These are phyloP conservation scores for Phytophthora hibernalis DNA, from an alignment of 352 stramenopile species.

Conservation along the genomic window DNA sequence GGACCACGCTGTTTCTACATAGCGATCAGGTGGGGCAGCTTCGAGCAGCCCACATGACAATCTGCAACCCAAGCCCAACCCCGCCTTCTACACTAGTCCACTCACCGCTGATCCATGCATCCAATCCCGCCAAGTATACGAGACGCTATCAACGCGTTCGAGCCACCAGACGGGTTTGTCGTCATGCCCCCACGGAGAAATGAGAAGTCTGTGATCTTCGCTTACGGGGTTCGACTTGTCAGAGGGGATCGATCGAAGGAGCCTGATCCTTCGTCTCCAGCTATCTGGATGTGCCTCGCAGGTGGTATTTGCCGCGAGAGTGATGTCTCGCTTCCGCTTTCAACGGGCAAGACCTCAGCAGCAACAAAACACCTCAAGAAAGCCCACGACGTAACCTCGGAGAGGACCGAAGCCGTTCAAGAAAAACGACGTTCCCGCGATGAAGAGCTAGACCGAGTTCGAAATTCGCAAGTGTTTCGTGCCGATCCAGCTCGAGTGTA, in stretches of 20 bases:
- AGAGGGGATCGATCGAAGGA: background rate
- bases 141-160: slow-evolving; percentile 14
- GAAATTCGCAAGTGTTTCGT: slow-evolving; percentile 4
- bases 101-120: too few relatives aligned
- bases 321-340: slow-evolving; percentile 3
- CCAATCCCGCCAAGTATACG: too few relatives aligned
- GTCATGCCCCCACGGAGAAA: background rate
- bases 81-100: too few relatives aligned
- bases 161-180: slow-evolving; percentile 11
- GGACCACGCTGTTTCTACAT: too few relatives aligned
- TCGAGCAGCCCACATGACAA: too few relatives aligned
- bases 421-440: slow-evolving; percentile 1
- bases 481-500: too few relatives aligned
- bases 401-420: background rate
- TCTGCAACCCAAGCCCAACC: too few relatives aligned
- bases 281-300: slow-evolving; percentile 19
- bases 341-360: slow-evolving; percentile 4
- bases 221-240: slow-evolving; percentile 9
- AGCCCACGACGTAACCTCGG: background rate
- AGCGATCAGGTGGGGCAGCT: too few relatives aligned
- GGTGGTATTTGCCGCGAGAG: background rate
- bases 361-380: slow-evolving; percentile 19
- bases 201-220: slow-evolving; percentile 20
- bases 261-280: background rate
- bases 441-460: background rate